Evolutionary conservation across 2,329 filamentous ascomycete genomes (phyloP).

Genomic region (Xylaria sp.): DNA sequence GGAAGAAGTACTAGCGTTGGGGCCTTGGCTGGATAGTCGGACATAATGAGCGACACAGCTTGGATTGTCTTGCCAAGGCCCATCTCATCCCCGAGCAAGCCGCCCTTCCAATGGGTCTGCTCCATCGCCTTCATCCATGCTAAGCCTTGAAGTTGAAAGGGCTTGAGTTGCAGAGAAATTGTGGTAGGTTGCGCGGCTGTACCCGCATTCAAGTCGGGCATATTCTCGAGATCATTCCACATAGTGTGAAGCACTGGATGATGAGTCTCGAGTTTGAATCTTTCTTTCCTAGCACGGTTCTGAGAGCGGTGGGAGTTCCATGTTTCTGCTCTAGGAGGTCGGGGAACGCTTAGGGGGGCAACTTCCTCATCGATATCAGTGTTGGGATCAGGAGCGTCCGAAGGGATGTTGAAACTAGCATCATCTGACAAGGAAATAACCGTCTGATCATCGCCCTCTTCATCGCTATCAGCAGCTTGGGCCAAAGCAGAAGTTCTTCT

Average conservation of each 20-base stretch:
- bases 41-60: slow-evolving; percentile 97
- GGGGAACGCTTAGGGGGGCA: not conserved
- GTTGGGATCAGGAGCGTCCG: not conserved
- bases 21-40: slow-evolving; percentile 85
- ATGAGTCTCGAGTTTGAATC: slow-evolving; percentile 75
- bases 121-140: slow-evolving; percentile 97
- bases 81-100: slow-evolving; percentile 96
- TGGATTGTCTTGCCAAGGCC: slow-evolving; percentile 99
- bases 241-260: slow-evolving; percentile 86
- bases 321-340: not conserved
- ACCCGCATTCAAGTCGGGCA: slow-evolving; percentile 71
- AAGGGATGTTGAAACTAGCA: not conserved
- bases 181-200: slow-evolving; percentile 76
- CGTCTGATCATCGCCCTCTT: not conserved
- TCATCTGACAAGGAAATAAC: not conserved
- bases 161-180: slow-evolving; percentile 87
- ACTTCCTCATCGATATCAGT: slow-evolving; percentile 1
- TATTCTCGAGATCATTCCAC: slow-evolving; percentile 81
- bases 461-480: not conserved
- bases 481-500: not conserved
- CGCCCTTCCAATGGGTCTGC: slow-evolving; percentile 84
- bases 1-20: slow-evolving; percentile 91
- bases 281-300: slow-evolving; percentile 58
- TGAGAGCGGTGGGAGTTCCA: not conserved
- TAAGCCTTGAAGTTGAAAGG: slow-evolving; percentile 92